A percentile compares a stretch with the other conserved stretches of the same genome.
phyloP scores from a whole-genome alignment of 306 rosid genomes.

The Trifolium pratense region DNA sequence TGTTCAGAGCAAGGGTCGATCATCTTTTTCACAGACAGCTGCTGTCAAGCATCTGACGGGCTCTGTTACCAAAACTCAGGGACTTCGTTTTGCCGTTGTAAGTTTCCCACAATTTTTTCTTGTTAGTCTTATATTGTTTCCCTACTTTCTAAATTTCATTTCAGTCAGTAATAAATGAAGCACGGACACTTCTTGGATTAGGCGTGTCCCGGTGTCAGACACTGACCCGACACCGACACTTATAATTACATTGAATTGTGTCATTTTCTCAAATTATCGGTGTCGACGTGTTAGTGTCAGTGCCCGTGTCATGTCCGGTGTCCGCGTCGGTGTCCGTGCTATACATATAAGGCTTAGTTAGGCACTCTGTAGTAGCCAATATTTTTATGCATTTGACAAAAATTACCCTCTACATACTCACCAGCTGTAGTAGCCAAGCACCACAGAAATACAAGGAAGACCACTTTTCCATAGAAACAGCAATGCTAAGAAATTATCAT shows the following conservation, averaged over 20 bases:
- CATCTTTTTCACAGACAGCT: constrained; percentile 55
- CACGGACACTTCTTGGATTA: too few relatives aligned
- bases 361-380: background rate
- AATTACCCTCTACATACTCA: background rate
- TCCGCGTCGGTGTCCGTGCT: too few relatives aligned
- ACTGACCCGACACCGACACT: too few relatives aligned
- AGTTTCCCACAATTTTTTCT: constrained; percentile 29
- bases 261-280: too few relatives aligned
- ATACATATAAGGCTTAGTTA: background rate
- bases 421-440: background rate
- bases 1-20: constrained; percentile 47
- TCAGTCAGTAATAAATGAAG: background rate
- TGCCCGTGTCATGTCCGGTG: too few relatives aligned
- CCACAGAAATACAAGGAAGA: background rate
- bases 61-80: constrained; percentile 69
- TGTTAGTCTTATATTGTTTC: constrained; percentile 7
- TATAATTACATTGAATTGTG: too few relatives aligned
- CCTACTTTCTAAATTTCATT: background rate
- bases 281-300: too few relatives aligned
- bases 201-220: too few relatives aligned
- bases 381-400: background rate
- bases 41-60: constrained; percentile 86
- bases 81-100: constrained; percentile 92
- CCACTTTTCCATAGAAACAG: background rate
- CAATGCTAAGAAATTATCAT: background rate